Evolutionary conservation across 1,139 yeast genomes (phyloP).

Genomic region (Suhomyces bribrorum): DNA sequence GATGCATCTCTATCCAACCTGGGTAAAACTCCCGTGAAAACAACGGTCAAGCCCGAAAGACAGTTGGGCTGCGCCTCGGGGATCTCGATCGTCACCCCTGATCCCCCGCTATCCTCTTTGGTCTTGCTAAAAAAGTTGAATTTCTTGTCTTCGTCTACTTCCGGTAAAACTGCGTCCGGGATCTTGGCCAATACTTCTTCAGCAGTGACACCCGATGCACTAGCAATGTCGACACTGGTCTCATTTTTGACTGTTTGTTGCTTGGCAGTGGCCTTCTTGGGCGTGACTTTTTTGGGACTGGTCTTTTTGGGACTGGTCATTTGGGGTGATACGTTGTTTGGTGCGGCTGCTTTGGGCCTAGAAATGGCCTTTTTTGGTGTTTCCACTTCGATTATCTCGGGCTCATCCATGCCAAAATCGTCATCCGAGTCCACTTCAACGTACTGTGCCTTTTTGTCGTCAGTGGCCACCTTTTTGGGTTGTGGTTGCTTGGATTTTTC

Average conservation of each 20-base stretch:
- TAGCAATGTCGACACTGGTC: conserved; percentile 1
- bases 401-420: conserved; percentile 13
- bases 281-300: background rate
- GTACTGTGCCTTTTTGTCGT: conserved; percentile 8
- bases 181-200: conserved; percentile 57
- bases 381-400: conserved; percentile 9
- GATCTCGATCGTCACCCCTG: conserved; percentile 36
- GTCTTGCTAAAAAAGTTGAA: conserved; percentile 54
- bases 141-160: conserved; percentile 50
- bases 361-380: conserved; percentile 12
- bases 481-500: background rate
- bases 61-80: conserved; percentile 86
- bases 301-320: background rate
- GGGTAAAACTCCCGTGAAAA: conserved; percentile 90
- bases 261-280: conserved; percentile 1
- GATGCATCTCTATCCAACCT: conserved; percentile 74
- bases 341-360: background rate
- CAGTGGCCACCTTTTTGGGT: conserved; percentile 6
- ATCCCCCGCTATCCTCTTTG: conserved; percentile 24
- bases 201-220: conserved; percentile 38
- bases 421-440: conserved; percentile 22
- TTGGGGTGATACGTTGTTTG: conserved; percentile 11
- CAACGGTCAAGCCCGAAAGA: conserved; percentile 82
- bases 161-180: conserved; percentile 72
- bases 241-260: conserved; percentile 4